Evolutionary conservation across 768 basidiomycete genomes (phyloP).

Genomic region (Auriscalpium orientale): DNA sequence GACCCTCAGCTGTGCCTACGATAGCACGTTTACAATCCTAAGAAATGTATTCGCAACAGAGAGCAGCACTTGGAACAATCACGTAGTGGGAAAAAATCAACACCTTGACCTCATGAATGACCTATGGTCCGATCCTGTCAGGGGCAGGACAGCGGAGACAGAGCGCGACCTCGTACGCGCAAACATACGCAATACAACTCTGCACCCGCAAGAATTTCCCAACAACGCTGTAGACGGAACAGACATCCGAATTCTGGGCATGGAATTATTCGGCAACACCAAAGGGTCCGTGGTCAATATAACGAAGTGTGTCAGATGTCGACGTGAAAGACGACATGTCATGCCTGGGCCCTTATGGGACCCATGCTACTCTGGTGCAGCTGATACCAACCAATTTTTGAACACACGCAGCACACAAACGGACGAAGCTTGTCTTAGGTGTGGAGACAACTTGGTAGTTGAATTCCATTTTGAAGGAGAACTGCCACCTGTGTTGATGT

Average conservation of each 20-base stretch:
- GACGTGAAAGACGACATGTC: neutral
- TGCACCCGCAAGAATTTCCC: neutral
- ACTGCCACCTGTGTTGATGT: too few species aligned
- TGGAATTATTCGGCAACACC: neutral
- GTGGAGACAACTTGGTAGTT: too few species aligned
- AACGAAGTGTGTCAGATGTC: neutral
- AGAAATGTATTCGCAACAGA: neutral
- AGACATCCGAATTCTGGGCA: neutral
- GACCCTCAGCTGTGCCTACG: conserved; percentile 6
- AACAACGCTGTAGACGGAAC: neutral
- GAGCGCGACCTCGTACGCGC: neutral
- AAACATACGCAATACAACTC: neutral
- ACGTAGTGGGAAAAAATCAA: neutral
- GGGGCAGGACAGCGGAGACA: neutral
- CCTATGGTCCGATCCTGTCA: neutral
- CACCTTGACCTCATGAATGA: neutral
- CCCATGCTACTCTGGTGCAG: too few species aligned
- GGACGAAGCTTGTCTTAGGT: too few species aligned
- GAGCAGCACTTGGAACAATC: neutral
- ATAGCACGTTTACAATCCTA: neutral
- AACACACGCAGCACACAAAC: too few species aligned
- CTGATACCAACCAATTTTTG: too few species aligned
- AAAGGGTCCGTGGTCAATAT: neutral
- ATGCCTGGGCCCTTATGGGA: too few species aligned
- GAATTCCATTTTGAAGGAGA: too few species aligned